Evolutionary conservation across 2,329 filamentous ascomycete genomes (phyloP), one percentile per base, ranked within the genome.

Genomic region (Grosmannia huntii): DNA sequence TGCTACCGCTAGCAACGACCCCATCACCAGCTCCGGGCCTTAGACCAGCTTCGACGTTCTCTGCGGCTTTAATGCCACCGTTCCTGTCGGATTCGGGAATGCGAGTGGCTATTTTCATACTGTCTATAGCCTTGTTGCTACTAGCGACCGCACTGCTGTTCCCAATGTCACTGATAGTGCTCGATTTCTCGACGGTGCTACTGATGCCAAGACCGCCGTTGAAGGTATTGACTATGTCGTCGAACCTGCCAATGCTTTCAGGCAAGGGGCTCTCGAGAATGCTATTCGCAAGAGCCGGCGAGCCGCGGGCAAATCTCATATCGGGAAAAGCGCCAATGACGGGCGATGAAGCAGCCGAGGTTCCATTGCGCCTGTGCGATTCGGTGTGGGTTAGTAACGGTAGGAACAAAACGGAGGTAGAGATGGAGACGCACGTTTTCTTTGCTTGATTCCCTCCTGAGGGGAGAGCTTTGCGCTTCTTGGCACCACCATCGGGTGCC

Each of bases 331-430:
- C 80, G 54, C 82, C 80, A 53, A 88, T 76, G 53, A 90, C 78
- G 21, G 89, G 89, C 1, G 90, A 92, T 1, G 89, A 86, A n/a
- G 83, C 81, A 62, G 86, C 75, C 3, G 84, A 85, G 21, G 87
- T 84, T 1, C 59, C 60, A 33, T 60, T 63, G 50, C 68, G 65
- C 49, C 67, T 68, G 57, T 31, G 55, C 21, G 9, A 21, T 6
- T 50, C 25, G 44, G 31, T 14, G n/a, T 10, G 10, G 25, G 61
- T 64, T 58, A 67, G 62, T 31, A 50, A 53, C 27, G 10, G 11
- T 5, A 55, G 28, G 4, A 21, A 73, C 78, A 66, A 53, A 53
- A 27, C 9, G 16, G n/a, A 38, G 16, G 12, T 23, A 16, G 50
- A 14, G 6, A 27, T 12, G 28, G 28, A 46, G 12, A 50, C 60